phyloP scores from a whole-genome alignment of 768 basidiomycete genomes.

The Tylopilus sp. region DNA sequence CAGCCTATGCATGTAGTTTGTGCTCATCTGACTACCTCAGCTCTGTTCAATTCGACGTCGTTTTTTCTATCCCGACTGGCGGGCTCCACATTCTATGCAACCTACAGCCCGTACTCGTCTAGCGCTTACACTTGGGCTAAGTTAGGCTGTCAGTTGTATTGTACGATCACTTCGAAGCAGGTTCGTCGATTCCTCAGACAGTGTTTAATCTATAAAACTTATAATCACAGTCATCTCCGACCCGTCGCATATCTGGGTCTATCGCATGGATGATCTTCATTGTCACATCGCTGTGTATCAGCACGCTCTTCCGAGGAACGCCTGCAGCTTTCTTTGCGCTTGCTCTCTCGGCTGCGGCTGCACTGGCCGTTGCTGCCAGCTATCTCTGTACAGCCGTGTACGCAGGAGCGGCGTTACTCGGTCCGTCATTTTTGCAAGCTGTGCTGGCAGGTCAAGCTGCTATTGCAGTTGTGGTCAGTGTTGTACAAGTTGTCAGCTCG shows the following conservation, averaged over 20 bases:
- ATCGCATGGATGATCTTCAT: background rate
- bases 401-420: background rate
- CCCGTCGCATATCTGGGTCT: background rate
- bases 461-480: background rate
- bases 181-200: background rate
- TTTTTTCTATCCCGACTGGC: background rate
- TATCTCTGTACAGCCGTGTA: background rate
- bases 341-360: background rate
- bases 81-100: background rate
- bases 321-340: background rate
- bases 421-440: background rate
- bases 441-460: background rate
- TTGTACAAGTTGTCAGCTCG: background rate
- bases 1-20: background rate
- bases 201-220: background rate
- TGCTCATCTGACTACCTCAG: background rate
- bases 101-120: background rate
- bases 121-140: background rate
- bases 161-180: background rate
- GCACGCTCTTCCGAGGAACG: background rate
- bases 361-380: background rate
- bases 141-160: background rate
- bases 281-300: background rate
- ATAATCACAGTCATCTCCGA: background rate
- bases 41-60: background rate